phyloP scores from a whole-genome alignment of 257 asterid genomes.

The Gynochthodes officinalis region DNA sequence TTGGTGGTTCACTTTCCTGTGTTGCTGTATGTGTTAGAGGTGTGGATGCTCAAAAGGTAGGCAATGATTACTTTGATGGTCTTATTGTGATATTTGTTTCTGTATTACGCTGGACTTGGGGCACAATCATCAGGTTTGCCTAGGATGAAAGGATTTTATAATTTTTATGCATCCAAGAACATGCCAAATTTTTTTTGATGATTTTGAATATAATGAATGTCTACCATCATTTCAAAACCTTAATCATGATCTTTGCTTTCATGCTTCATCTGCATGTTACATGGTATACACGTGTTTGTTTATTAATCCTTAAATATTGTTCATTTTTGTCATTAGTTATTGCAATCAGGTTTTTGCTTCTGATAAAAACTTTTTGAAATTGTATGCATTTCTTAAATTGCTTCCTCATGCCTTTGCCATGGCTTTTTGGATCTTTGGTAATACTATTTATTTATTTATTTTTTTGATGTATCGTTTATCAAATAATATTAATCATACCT shows the following conservation, averaged over 20 bases:
- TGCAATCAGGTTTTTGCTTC: not conserved
- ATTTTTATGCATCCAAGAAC: not conserved
- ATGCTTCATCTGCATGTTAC: not conserved
- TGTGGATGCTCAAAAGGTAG: constrained; percentile 85
- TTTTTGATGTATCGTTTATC: not conserved
- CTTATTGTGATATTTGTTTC: not conserved
- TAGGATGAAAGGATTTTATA: not conserved
- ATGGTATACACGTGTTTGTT: not conserved
- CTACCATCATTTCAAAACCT: too few relatives aligned
- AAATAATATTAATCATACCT: constrained; percentile 12
- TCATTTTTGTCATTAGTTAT: not conserved
- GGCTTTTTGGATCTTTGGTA: not conserved
- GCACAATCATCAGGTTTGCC: not conserved
- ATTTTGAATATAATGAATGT: too few relatives aligned
- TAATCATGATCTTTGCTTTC: not conserved
- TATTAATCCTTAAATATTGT: not conserved
- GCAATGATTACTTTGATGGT: constrained; percentile 15
- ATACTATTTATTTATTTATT: not conserved
- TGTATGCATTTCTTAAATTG: not conserved
- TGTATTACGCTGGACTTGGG: not conserved
- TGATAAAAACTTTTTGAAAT: not conserved
- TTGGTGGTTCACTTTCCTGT: constrained; percentile 83
- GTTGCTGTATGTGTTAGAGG: constrained; percentile 90
- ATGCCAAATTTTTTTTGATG: too few relatives aligned
- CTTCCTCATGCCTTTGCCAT: not conserved